A percentile compares a stretch with the other conserved stretches of the same genome.
Evolutionary conservation across 2,329 filamentous ascomycete species (phyloP).

Genomic region (Ophiocordyceps camponoti-floridani): DNA sequence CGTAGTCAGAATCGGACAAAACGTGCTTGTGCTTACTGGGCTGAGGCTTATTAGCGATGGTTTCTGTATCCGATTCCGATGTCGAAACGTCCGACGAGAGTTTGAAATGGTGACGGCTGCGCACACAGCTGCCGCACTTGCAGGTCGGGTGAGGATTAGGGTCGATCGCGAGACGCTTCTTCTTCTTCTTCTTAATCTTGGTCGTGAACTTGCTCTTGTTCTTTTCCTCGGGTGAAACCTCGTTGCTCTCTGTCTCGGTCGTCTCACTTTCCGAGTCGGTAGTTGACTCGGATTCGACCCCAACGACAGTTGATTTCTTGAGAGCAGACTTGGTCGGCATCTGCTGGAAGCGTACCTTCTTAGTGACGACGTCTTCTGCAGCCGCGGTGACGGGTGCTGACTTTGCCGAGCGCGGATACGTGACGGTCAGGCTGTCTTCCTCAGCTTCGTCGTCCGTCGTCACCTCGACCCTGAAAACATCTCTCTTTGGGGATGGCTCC

Average conservation of each 20-base stretch:
- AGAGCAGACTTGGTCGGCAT: conserved; percentile 17
- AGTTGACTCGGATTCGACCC: conserved; percentile 8
- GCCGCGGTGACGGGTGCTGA: conserved; percentile 1
- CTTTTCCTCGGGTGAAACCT: no score
- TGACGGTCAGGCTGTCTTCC: conserved; percentile 27
- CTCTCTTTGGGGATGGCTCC: conserved; percentile 5
- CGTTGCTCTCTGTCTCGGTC: conserved; percentile 1
- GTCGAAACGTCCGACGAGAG: no score
- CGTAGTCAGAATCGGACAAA: not conserved
- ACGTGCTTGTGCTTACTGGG: not conserved
- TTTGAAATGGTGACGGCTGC: no score
- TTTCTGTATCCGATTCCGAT: not conserved
- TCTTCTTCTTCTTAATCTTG: no score
- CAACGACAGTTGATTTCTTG: conserved; percentile 12
- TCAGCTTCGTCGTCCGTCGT: conserved; percentile 34
- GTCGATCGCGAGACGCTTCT: no score
- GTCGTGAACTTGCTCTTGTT: no score
- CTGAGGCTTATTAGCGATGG: conserved; percentile 5
- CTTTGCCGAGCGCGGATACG: conserved; percentile 23
- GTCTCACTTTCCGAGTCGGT: conserved; percentile 5
- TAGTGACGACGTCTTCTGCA: conserved; percentile 8
- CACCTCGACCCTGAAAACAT: conserved; percentile 21
- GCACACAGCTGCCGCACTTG: no score
- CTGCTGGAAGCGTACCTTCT: conserved; percentile 26
- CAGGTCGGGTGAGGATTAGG: no score